These are phyloP conservation scores for Diutina scorzettiae DNA, from an alignment of 1,139 yeast genomes.

Conservation along the genomic window DNA sequence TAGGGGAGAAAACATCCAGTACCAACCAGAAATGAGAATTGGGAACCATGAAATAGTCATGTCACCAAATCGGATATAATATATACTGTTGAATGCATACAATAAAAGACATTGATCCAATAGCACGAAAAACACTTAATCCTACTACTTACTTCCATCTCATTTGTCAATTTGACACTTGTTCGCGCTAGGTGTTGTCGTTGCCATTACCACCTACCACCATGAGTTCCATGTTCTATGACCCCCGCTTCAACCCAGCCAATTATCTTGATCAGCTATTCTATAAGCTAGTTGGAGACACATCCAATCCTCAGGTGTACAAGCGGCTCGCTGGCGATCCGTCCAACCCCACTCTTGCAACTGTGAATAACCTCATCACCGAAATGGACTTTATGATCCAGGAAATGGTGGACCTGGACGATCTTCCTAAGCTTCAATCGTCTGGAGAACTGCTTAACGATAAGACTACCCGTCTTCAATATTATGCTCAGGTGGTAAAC, in stretches of 20 bases:
- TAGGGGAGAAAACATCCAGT: too few relatives aligned
- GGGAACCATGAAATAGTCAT: too few relatives aligned
- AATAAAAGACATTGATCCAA: too few relatives aligned
- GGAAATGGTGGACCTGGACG: not conserved
- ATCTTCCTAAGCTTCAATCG: not conserved
- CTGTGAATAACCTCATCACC: slow-evolving; percentile 3
- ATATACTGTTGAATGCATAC: too few relatives aligned
- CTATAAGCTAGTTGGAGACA: slow-evolving; percentile 1
- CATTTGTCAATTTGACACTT: too few relatives aligned
- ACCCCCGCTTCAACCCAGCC: slow-evolving; percentile 4
- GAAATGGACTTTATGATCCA: slow-evolving; percentile 4
- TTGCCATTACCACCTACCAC: not conserved
- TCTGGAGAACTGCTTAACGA: not conserved
- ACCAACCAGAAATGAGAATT: too few relatives aligned
- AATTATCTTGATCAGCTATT: slow-evolving; percentile 2
- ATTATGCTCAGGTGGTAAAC: slow-evolving; percentile 4
- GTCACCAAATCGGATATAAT: too few relatives aligned
- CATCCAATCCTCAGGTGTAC: not conserved
- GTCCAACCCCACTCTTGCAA: not conserved
- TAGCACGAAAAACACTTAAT: too few relatives aligned
- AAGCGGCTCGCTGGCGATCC: slow-evolving; percentile 1
- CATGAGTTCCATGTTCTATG: slow-evolving; percentile 5
- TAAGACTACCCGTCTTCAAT: slow-evolving; percentile 3
- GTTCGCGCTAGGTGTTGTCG: too few relatives aligned
- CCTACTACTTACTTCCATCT: too few relatives aligned